Conservation (phyloP, 208 protist genomes). For the Leptomonas pyrrhocoris region DNA sequence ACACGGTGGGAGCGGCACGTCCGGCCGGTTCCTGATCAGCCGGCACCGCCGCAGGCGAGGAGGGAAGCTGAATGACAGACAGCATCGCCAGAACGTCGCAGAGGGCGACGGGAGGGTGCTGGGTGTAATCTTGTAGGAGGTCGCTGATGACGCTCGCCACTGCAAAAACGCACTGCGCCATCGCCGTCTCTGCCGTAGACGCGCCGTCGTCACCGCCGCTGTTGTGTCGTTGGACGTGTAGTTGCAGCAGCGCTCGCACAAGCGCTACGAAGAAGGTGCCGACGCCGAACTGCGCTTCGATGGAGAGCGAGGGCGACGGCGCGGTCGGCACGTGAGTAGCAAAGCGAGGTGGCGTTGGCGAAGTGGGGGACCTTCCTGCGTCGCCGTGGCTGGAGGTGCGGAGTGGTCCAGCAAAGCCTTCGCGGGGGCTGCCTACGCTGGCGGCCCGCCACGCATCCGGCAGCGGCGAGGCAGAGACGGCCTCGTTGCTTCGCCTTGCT, state of each 20-base stretch:
- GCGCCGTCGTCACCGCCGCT: neutral
- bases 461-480: neutral
- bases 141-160: slow-evolving; percentile 41
- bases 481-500: neutral
- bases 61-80: neutral
- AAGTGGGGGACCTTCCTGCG: no score
- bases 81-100: slow-evolving; percentile 37
- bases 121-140: slow-evolving; percentile 58
- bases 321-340: neutral
- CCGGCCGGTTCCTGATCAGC: neutral
- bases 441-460: neutral
- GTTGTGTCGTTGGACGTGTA: neutral
- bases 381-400: neutral
- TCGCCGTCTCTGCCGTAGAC: slow-evolving; percentile 1
- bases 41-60: neutral
- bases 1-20: neutral
- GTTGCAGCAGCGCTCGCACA: slow-evolving; percentile 34
- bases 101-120: slow-evolving; percentile 32
- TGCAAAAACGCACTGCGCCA: slow-evolving; percentile 39
- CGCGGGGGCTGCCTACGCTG: neutral
- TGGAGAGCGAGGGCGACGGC: slow-evolving; percentile 24
- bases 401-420: neutral
- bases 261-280: slow-evolving; percentile 42
- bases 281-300: slow-evolving; percentile 46
- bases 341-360: neutral